A percentile compares a stretch with the other conserved stretches of the same genome.
phyloP scores from a whole-genome alignment of 331 rosid species.

The Malus hybrid region DNA sequence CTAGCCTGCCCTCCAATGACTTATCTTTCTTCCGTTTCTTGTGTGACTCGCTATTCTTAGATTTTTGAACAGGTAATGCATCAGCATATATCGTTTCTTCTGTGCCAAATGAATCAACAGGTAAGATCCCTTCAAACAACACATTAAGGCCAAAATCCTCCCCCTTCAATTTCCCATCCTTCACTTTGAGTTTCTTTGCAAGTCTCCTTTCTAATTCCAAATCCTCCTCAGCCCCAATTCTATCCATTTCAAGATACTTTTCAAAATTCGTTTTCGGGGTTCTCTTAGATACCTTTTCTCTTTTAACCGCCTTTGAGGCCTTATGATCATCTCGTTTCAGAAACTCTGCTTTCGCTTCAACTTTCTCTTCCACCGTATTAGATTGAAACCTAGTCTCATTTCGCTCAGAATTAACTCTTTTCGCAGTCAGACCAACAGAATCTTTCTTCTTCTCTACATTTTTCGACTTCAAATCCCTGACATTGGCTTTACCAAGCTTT shows the following conservation, averaged over 20 bases:
- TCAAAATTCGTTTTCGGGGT: constrained; percentile 29
- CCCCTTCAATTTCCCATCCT: constrained; percentile 63
- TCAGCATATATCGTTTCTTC: constrained; percentile 13
- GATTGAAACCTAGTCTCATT: constrained; percentile 15
- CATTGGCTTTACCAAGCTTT: constrained; percentile 11
- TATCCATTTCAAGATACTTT: constrained; percentile 25
- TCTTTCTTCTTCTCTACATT: constrained; percentile 9
- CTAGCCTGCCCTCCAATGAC: constrained; percentile 17
- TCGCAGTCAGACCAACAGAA: constrained; percentile 4
- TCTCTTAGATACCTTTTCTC: constrained; percentile 18
- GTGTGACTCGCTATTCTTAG: constrained; percentile 19
- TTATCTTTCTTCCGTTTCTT: constrained; percentile 28
- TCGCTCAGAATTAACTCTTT: constrained; percentile 18
- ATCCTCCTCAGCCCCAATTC: constrained; percentile 39
- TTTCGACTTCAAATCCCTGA: constrained; percentile 12
- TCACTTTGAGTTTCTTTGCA: constrained; percentile 80
- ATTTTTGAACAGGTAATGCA: constrained; percentile 19
- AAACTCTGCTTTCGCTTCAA: constrained; percentile 7
- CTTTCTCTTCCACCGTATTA: not conserved
- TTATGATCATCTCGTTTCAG: constrained; percentile 1
- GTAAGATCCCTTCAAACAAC: constrained; percentile 44
- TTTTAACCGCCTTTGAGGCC: constrained; percentile 14
- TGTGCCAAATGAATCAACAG: constrained; percentile 34
- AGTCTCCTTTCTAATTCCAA: constrained; percentile 72
- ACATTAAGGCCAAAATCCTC: constrained; percentile 56